These are phyloP conservation scores for Lactarius quietus DNA, from an alignment of 768 basidiomycete genomes.

Conservation along the genomic window DNA sequence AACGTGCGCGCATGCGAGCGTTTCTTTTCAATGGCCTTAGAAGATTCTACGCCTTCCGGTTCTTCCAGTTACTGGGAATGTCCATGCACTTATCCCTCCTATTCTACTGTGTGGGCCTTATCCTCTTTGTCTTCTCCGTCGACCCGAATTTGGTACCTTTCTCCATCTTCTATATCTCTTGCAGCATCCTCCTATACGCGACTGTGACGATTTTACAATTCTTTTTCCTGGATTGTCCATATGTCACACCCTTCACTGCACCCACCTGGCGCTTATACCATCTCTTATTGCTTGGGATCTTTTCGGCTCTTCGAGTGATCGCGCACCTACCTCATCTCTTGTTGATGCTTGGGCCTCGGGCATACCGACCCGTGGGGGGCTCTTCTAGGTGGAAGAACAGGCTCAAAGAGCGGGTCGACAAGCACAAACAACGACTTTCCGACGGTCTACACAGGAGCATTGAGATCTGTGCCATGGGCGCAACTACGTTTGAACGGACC, in stretches of 20 bases:
- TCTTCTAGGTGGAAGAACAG: not conserved
- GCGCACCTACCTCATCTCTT: not conserved
- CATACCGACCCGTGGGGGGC: not conserved
- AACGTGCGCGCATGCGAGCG: not conserved
- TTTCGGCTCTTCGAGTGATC: not conserved
- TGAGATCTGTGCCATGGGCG: not conserved
- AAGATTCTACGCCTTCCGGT: not conserved
- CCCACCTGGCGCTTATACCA: not conserved
- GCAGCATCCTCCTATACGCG: fast-evolving
- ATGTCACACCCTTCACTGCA: not conserved
- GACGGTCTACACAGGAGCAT: not conserved
- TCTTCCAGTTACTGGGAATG: not conserved
- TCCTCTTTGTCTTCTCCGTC: not conserved
- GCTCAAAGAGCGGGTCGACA: not conserved
- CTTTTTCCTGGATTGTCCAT: not conserved
- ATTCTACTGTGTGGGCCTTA: not conserved
- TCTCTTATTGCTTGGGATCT: not conserved
- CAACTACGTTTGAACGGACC: too few relatives aligned
- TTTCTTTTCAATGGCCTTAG: not conserved
- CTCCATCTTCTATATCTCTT: not conserved
- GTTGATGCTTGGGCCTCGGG: not conserved
- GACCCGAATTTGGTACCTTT: fast-evolving
- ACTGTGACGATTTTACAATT: not conserved
- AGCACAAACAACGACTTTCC: not conserved
- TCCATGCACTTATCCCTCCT: not conserved